Evolutionary conservation across 352 stramenopile genomes (phyloP), one percentile per base, ranked within the genome.

Genomic region (Pythium guiyangense): DNA sequence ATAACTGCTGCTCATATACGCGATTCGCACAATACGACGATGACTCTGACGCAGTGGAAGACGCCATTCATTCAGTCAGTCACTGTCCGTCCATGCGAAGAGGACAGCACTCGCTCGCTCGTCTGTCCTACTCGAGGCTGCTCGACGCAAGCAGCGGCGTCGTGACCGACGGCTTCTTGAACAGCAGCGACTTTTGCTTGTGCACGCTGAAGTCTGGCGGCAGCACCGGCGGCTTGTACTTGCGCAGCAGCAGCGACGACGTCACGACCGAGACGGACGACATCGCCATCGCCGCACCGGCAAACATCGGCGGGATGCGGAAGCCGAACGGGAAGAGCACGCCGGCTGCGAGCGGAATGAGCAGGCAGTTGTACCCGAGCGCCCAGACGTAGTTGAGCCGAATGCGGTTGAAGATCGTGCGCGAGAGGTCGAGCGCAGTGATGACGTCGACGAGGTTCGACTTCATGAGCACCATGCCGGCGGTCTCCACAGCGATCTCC

Each of bases 321-420:
- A 96, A 84, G 45, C 95, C 88, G 37, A 94, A 92, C 11, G 97
- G 96, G 70, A 97, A 99, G 15, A 99, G 82, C 47, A 98, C 80
- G 52, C 97, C 97, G 1, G 96, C 97, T 15, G 97, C 96, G 12
- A 99, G 56, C 3, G 97, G 97, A 29, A 99, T 98, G 37, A 96
- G 79, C 57, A 99, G 68, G 18, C 89, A 84, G 72, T 99, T 99
- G 87, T 99, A 99, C 25, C 94, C 84, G 17, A 99, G 76, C 0
- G 97, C 96, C 96, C 95, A 99, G 29, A 98, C 71, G 67, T 99
- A 99, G 74, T 99, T 99, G 35, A 98, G 70, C 10, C 88, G 73
- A 60, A 99, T 99, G 57, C 97, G 84, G 60, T 92, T 84, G 73
- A 98, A 99, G 48, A 99, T 98, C 3, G 82, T 93, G 35, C 89